Percentiles rank a stretch among this genome's conserved stretches.
Conservation (phyloP, 305 asterid species). For the Fraxinus angustifolia region DNA sequence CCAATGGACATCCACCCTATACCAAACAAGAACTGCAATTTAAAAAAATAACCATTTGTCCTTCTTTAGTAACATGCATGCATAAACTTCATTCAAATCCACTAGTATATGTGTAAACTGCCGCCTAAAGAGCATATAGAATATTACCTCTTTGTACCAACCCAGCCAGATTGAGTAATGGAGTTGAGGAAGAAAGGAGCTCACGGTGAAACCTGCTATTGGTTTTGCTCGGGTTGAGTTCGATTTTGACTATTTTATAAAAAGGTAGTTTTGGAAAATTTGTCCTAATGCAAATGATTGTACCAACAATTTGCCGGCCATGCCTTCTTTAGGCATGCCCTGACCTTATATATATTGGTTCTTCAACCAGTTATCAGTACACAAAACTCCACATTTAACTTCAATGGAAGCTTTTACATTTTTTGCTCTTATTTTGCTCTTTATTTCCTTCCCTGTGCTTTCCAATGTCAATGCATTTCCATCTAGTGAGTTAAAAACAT, state of each 20-base stretch:
- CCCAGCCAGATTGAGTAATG: background rate
- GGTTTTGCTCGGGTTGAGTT: background rate
- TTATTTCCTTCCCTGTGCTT: background rate
- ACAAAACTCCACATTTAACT: background rate
- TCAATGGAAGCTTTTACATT: conserved; percentile 11
- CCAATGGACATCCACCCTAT: background rate
- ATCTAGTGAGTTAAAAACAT: conserved; percentile 15
- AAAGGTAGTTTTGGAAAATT: background rate
- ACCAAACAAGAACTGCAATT: background rate
- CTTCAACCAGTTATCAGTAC: background rate
- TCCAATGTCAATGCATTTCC: background rate
- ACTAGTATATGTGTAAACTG: background rate
- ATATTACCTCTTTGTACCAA: background rate
- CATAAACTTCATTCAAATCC: background rate
- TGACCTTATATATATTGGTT: conserved; percentile 14
- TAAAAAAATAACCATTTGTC: background rate
- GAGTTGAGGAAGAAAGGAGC: background rate
- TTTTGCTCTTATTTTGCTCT: conserved; percentile 6
- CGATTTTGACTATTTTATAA: background rate
- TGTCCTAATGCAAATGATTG: background rate
- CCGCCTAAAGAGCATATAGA: conserved; percentile 23
- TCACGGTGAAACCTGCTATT: background rate
- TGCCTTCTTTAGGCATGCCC: background rate
- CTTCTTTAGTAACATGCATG: conserved; percentile 7
- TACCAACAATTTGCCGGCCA: conserved; percentile 7